Evolutionary conservation across 768 basidiomycete species (phyloP), one percentile per base, ranked within the genome.

Genomic region (Panaeolus papilionaceus): DNA sequence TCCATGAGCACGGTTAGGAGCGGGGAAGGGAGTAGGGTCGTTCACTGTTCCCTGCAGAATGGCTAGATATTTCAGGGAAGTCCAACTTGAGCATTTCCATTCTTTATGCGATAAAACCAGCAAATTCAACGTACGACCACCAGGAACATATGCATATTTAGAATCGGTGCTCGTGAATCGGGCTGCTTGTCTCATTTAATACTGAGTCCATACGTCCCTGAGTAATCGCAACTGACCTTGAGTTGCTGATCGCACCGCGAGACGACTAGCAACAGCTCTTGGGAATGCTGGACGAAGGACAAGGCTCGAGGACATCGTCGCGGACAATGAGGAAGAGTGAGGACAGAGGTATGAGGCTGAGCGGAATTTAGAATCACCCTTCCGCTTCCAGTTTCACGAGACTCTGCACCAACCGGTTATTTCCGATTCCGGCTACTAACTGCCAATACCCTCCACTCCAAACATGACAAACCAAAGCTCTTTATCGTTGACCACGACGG

Each of bases 21-120:
- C 77, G 23, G 97, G 96, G 83, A 97, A 98, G 9, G 89, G 82
- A 2, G 93, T 95, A 1, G 96, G 93, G 77, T 99, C 98, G 80
- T 99, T 99, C 68, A 95, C 96, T 38, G 94, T 93, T 63, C 97
- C 98, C 77, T 88, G 88, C 81, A 92, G 88, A 75, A 98, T 87
- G 67, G 96, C 95, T 94, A 37, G 39, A n/a, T 63, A 9, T 20
- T 26, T 3, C 39, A 68, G 20, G n/a, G 62, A 44, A 14, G 18
- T 61, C 44, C 49, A 49, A 49, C 51, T 45, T 61, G 64, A 38
- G 67, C 58, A 14, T 44, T 18, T 10, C 33, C 16, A 58, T 33
- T 12, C 45, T 9, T 49, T 20, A 26, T 58, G 28, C 16, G 28
- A 28, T 37, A 26, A 65, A n/a, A 12, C 5, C 44, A 26, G 58